A percentile compares a stretch with the other conserved stretches of the same genome.
Evolutionary conservation across 2,329 filamentous ascomycete species (phyloP).

Genomic region (Pyricularia pennisetigena): DNA sequence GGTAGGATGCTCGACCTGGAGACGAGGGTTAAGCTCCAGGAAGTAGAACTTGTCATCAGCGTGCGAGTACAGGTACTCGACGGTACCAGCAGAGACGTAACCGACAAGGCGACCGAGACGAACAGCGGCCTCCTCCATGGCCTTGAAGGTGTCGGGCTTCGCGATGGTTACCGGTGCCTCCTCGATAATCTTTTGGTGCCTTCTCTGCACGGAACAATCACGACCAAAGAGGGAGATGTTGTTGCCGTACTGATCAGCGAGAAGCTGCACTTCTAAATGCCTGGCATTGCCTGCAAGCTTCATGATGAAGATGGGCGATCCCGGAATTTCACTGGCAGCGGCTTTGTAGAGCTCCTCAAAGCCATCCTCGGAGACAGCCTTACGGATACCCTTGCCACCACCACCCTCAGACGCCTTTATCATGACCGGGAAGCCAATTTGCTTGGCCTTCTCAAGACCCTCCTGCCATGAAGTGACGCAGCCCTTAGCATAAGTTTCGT

Average conservation of each 20-base stretch:
- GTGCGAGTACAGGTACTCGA: conserved; percentile 98
- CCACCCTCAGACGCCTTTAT: conserved; percentile 99
- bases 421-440: conserved; percentile 99
- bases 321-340: conserved; percentile 92
- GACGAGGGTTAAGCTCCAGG: conserved; percentile 94
- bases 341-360: conserved; percentile 89
- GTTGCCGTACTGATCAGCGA: conserved; percentile 98
- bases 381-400: conserved; percentile 98
- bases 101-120: conserved; percentile 89
- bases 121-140: conserved; percentile 95
- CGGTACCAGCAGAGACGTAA: conserved; percentile 96
- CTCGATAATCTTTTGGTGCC: conserved; percentile 99
- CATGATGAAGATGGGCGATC: conserved; percentile 99
- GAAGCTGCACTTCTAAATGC: conserved; percentile 92
- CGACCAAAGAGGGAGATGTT: conserved; percentile 98
- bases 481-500: conserved; percentile 78
- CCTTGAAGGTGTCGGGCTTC: conserved; percentile 77
- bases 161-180: conserved; percentile 97
- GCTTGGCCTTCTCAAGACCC: conserved; percentile 73
- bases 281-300: conserved; percentile 94
- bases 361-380: conserved; percentile 75
- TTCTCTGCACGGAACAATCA: conserved; percentile 96
- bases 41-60: conserved; percentile 99
- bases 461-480: conserved; percentile 87
- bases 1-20: conserved; percentile 98